These are phyloP conservation scores for Coffea canephora DNA, from an alignment of 257 asterid species.

Conservation along the genomic window DNA sequence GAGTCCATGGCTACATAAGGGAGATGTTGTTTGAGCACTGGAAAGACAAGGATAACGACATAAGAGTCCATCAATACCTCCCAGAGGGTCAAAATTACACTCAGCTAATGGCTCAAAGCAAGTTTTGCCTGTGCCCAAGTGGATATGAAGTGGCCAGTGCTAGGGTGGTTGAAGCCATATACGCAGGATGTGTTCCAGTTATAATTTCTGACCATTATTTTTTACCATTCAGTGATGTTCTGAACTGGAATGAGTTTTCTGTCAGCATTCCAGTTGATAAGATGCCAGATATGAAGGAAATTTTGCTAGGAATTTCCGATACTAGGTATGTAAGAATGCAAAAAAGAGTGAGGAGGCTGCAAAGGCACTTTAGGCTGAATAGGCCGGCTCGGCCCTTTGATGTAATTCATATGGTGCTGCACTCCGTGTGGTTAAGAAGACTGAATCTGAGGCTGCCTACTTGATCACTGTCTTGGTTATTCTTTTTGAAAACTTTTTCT, in stretches of 20 bases:
- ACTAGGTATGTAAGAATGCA: constrained; percentile 34
- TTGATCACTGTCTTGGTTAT: background rate
- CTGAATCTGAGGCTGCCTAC: constrained; percentile 41
- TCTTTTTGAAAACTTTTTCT: background rate
- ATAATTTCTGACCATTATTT: constrained; percentile 47
- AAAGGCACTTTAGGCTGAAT: constrained; percentile 50
- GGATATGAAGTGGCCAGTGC: constrained; percentile 74
- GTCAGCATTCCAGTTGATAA: constrained; percentile 36
- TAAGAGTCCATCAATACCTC: constrained; percentile 33
- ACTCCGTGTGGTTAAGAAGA: constrained; percentile 66
- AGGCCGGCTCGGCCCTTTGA: constrained; percentile 60
- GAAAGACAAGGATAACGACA: constrained; percentile 29
- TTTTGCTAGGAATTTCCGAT: constrained; percentile 38
- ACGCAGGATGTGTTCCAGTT: constrained; percentile 63
- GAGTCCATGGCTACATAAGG: constrained; percentile 30
- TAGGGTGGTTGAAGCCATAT: constrained; percentile 55
- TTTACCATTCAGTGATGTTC: constrained; percentile 58
- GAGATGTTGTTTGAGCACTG: constrained; percentile 8
- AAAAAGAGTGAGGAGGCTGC: constrained; percentile 39
- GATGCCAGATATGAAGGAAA: constrained; percentile 40
- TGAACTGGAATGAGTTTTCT: constrained; percentile 57
- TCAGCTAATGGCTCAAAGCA: constrained; percentile 49
- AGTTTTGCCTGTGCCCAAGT: constrained; percentile 57
- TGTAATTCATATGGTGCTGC: constrained; percentile 57
- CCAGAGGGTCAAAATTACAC: constrained; percentile 33